Base-by-base conservation (phyloP, 257 asterid species). In the Penstemon newberryi region DNA sequence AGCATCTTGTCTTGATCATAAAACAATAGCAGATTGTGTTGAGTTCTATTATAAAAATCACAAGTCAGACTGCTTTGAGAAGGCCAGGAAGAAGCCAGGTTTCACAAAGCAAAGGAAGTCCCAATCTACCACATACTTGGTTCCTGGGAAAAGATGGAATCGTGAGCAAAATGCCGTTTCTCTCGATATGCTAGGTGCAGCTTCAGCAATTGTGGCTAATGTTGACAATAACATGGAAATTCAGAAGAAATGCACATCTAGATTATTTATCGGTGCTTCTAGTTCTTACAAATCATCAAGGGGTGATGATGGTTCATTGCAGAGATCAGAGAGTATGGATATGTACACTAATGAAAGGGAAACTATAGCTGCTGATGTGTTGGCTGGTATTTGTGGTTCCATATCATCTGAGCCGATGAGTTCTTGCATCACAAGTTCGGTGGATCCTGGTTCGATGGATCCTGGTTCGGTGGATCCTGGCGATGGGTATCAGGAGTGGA, bases 1-100 rank as follows among this genome's bases (percentile, higher is more conserved):
- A 50, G 86, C 98, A 61, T 91, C 98, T 65, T 91, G 83, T 79
- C 79, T 95, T 37, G 84, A 83, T 19, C 88, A 83, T 67, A 95
- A 86, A 69, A 87, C 95, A 43, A 72, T 85, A 46, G 98, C 99
- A 5, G 99, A 95, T 78, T 95, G 99, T 74, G 46, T 95, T 36
- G 95, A 95, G 86, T 95, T 95, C 71, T 95, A 95, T 75, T 95
- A 91, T 81, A 95, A 95, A 86, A 95, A 89, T 75, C 98, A 89
- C 87, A 95, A 91, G 74, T 82, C 95, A 1, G 92, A 87, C 69
- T 65, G 78, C 78, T 95, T 95, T 71, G 78, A 65, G 77, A 88
- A 84, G 77, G 89, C 93, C 11, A 89, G 79, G 75, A 86, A 77
- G 75, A 83, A 86, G 79, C 81, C 88, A 39, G 87, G 75, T 43